Evolutionary conservation across 2,329 filamentous ascomycete genomes (phyloP).

Genomic region (Colletotrichum graminicola): DNA sequence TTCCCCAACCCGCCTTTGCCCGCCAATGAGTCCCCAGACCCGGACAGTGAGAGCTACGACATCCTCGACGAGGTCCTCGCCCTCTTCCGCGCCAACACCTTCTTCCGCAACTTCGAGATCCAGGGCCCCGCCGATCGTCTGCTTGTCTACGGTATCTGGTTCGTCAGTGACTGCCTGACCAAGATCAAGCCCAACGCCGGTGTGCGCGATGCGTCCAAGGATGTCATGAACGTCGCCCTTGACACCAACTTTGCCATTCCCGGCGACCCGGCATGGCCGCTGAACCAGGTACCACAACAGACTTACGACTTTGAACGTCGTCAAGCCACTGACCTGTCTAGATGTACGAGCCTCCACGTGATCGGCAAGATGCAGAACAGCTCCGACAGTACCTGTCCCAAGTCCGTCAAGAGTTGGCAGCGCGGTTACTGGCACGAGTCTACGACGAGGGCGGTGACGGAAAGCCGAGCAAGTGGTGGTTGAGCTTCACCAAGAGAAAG

Average conservation of each 20-base stretch:
- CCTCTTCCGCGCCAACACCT: constrained; percentile 96
- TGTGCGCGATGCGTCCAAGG: constrained; percentile 73
- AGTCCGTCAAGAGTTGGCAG: constrained; percentile 91
- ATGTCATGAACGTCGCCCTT: constrained; percentile 89
- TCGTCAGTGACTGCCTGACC: constrained; percentile 88
- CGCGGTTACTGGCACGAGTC: constrained; percentile 84
- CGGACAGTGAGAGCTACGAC: constrained; percentile 94
- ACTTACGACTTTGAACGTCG: constrained; percentile 23
- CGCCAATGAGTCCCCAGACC: constrained; percentile 76
- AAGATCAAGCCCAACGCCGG: constrained; percentile 85
- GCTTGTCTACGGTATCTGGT: constrained; percentile 96
- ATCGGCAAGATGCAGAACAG: constrained; percentile 89
- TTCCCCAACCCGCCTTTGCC: constrained; percentile 68
- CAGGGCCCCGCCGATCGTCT: constrained; percentile 94
- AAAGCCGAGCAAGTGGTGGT: constrained; percentile 89
- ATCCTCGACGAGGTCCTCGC: constrained; percentile 93
- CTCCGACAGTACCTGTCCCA: constrained; percentile 92
- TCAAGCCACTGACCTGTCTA: constrained; percentile 46
- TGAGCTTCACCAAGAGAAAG: constrained; percentile 99
- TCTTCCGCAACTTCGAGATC: constrained; percentile 99
- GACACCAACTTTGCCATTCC: constrained; percentile 95
- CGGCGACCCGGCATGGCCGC: constrained; percentile 90
- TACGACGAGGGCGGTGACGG: constrained; percentile 83
- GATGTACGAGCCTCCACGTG: constrained; percentile 90
- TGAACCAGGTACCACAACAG: constrained; percentile 79